These are phyloP conservation scores for Lolium perenne DNA, from an alignment of 176 grass and related monocot species.

Conservation along the genomic window DNA sequence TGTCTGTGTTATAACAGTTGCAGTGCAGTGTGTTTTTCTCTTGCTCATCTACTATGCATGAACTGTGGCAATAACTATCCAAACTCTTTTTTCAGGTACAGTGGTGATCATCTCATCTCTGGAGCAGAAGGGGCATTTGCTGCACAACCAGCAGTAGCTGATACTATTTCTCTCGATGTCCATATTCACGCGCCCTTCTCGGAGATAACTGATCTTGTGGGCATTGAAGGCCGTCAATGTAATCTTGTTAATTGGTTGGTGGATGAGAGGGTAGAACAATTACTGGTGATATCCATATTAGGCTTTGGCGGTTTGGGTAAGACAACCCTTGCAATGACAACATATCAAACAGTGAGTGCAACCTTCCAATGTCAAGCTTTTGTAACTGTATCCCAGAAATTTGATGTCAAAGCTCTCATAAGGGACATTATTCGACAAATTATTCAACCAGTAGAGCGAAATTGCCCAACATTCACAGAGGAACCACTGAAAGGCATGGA, in stretches of 20 bases:
- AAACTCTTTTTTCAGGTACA: conserved; percentile 23
- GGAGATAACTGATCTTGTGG: conserved; percentile 45
- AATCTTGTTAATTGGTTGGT: conserved; percentile 35
- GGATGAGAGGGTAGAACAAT: neutral
- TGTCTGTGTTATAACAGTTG: too few species aligned
- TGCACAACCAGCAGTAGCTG: neutral
- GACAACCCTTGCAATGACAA: conserved; percentile 61
- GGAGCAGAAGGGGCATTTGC: conserved; percentile 1
- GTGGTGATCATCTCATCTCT: conserved; percentile 22
- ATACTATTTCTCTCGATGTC: neutral
- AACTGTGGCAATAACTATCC: neutral
- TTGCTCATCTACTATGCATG: neutral
- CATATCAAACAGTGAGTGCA: conserved; percentile 36
- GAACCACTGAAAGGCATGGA: conserved; percentile 39
- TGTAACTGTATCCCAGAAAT: conserved; percentile 50
- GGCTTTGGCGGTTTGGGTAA: conserved; percentile 58
- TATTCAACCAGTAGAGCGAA: conserved; percentile 12
- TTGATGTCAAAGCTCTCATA: conserved; percentile 41
- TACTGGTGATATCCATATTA: conserved; percentile 36
- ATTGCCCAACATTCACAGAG: neutral
- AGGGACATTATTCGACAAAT: conserved; percentile 45
- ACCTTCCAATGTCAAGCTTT: conserved; percentile 40
- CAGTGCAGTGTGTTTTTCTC: neutral
- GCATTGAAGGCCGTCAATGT: conserved; percentile 26
- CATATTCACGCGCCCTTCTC: neutral